Evolutionary conservation across 495 filamentous ascomycete species (phyloP).

Genomic region (Alectoria sarmentosa): DNA sequence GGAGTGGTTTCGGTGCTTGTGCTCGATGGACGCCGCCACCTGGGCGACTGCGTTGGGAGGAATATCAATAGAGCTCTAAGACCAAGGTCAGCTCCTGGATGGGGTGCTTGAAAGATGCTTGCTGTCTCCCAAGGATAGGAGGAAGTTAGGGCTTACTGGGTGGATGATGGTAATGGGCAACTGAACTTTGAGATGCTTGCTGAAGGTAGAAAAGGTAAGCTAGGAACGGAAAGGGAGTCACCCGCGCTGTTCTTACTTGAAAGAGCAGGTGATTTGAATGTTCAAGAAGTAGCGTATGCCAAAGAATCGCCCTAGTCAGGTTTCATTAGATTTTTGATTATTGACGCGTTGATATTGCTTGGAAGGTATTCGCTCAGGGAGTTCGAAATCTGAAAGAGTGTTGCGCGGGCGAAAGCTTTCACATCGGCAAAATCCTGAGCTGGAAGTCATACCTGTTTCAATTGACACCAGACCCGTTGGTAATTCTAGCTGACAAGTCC

Average conservation of each 20-base stretch:
- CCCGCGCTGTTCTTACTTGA: slow-evolving; percentile 31
- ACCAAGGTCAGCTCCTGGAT: slow-evolving; percentile 19
- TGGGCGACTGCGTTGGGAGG: slow-evolving; percentile 51
- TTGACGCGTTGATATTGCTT: not conserved
- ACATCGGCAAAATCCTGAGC: not conserved
- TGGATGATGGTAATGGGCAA: slow-evolving; percentile 49
- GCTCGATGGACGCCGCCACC: slow-evolving; percentile 49
- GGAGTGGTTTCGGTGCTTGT: slow-evolving; percentile 31
- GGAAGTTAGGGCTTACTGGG: slow-evolving; percentile 33
- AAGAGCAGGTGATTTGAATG: slow-evolving; percentile 37
- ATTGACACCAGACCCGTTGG: slow-evolving; percentile 45
- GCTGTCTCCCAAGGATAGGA: not conserved
- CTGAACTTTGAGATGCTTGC: slow-evolving; percentile 44
- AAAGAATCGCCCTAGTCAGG: slow-evolving; percentile 32
- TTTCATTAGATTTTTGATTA: not conserved
- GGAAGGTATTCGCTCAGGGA: not conserved
- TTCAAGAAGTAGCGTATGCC: slow-evolving; percentile 50
- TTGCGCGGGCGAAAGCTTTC: not conserved
- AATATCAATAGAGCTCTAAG: slow-evolving; percentile 51
- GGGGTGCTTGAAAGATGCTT: not conserved
- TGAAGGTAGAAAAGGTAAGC: slow-evolving; percentile 14
- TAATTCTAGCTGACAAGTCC: slow-evolving; percentile 46
- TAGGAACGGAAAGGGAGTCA: slow-evolving; percentile 1
- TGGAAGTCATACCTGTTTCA: slow-evolving; percentile 33
- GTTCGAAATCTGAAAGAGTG: not conserved